Base-by-base conservation (phyloP, 139 green algal genomes). In the Haematococcus lacustris region DNA sequence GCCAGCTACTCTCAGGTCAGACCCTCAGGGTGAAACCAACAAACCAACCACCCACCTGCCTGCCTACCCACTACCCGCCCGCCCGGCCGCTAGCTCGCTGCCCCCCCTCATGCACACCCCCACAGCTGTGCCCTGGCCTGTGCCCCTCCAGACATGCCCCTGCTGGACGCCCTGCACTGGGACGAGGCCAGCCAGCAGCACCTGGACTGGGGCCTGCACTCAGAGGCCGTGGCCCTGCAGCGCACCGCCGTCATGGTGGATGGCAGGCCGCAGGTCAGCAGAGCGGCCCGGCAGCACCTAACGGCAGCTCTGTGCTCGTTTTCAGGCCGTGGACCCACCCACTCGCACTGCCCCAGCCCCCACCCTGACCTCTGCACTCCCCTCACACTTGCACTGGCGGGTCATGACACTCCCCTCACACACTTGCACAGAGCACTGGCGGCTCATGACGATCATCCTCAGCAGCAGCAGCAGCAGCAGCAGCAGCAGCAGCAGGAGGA, bases 121-220 rank as follows among this genome's bases (percentile, higher is more conserved):
- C 47, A 57, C 21, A 28, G 47, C 47, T 57, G 13, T 57, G 47
- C 47, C 47, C 47, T 53, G 43, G 9, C 43, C 43, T 53, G 43
- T 17, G 43, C 9, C 43, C 43, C 89, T 3, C 80, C 78, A 38
- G 81, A 91, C 68, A 71, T 86, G 39, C 37, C 33, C 23, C 17
- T 38, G 25, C 85, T 97, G 35, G 76, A 84, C 26, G 32, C 3
- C 25, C 80, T 97, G 73, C 93, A 98, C 79, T 88, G 66, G 28
- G 83, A 97, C 67, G 41, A 40, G 9, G 64, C 5, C 1, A 75
- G 38, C 13, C 76, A 81, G 0, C 35, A 80, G 61, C 98, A 90
- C 73, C 64, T 71, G 28, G 94, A 98, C 79, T 98, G 76, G 66
- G 94, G 94, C n/a, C 77, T 87, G 33, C 93, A 98, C 85, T 96